A percentile compares a stretch with the other conserved stretches of the same genome.
Conservation (phyloP, 2,329 filamentous ascomycete genomes). For the Celoporthe dispersa region DNA sequence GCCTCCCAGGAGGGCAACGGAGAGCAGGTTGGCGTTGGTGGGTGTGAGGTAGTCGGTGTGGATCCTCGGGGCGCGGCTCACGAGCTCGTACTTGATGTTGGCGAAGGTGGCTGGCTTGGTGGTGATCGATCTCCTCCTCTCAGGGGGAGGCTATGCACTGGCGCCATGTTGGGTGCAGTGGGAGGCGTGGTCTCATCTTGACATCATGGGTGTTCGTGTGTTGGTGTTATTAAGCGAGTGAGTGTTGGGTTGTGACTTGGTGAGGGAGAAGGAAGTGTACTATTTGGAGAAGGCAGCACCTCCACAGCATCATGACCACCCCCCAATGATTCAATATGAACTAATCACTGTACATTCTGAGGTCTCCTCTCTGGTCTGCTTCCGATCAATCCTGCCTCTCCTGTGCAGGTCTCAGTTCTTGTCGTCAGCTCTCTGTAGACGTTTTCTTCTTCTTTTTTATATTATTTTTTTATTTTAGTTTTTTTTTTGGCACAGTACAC, state of each 20-base stretch:
- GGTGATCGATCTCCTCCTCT: conserved; percentile 13
- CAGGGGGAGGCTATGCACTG: background rate
- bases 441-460: background rate
- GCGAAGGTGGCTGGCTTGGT: conserved; percentile 25
- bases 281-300: background rate
- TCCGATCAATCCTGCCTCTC: background rate
- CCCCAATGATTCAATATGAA: background rate
- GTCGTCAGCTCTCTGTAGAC: background rate
- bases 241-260: background rate
- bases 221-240: background rate
- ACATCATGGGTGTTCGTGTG: background rate
- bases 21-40: conserved; percentile 68
- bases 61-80: conserved; percentile 35
- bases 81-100: conserved; percentile 26
- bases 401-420: background rate
- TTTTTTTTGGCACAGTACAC: too few relatives aligned
- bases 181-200: conserved; percentile 22
- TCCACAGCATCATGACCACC: background rate
- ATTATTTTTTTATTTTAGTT: too few relatives aligned
- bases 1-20: conserved; percentile 55
- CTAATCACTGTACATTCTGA: too few relatives aligned
- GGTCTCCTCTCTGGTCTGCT: background rate
- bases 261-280: background rate
- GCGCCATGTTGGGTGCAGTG: conserved; percentile 18
- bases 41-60: conserved; percentile 56